A percentile compares a stretch with the other conserved stretches of the same genome.
Conservation (phyloP, 2,329 filamentous ascomycete species). For the Falciphora oryzae region DNA sequence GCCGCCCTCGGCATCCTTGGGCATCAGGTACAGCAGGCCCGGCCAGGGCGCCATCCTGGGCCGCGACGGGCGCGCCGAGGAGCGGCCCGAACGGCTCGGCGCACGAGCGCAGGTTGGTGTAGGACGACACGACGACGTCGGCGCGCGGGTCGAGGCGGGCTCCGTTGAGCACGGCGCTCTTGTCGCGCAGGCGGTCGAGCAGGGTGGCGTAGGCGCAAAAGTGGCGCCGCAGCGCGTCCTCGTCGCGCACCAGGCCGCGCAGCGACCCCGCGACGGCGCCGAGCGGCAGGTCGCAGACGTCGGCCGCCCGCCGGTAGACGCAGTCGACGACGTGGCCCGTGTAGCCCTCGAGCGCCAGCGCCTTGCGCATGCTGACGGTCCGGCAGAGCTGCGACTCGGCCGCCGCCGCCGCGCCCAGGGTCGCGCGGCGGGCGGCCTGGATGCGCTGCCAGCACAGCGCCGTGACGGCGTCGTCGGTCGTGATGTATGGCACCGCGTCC, state of each 20-base stretch:
- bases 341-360: conserved; percentile 41
- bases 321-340: conserved; percentile 28
- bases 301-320: conserved; percentile 9
- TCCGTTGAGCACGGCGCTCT: conserved; percentile 27
- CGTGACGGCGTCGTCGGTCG: conserved; percentile 49
- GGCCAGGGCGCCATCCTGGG: conserved; percentile 40
- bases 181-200: conserved; percentile 29
- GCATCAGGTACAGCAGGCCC: conserved; percentile 45
- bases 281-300: conserved; percentile 18
- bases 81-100: conserved; percentile 40
- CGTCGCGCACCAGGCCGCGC: conserved; percentile 27
- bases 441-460: conserved; percentile 45
- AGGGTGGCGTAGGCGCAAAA: conserved; percentile 34
- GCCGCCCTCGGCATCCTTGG: conserved; percentile 34
- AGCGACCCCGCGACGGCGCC: conserved; percentile 29
- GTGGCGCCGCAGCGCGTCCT: conserved; percentile 18
- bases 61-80: conserved; percentile 36
- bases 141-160: conserved; percentile 27
- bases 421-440: conserved; percentile 32
- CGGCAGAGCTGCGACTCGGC: conserved; percentile 23
- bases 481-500: conserved; percentile 30
- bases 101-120: conserved; percentile 40
- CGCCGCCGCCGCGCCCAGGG: conserved; percentile 19
- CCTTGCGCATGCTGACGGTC: conserved; percentile 41
- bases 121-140: conserved; percentile 49